Conservation (phyloP, 2,329 filamentous ascomycete genomes). For the Cordyceps cateniannulata region DNA sequence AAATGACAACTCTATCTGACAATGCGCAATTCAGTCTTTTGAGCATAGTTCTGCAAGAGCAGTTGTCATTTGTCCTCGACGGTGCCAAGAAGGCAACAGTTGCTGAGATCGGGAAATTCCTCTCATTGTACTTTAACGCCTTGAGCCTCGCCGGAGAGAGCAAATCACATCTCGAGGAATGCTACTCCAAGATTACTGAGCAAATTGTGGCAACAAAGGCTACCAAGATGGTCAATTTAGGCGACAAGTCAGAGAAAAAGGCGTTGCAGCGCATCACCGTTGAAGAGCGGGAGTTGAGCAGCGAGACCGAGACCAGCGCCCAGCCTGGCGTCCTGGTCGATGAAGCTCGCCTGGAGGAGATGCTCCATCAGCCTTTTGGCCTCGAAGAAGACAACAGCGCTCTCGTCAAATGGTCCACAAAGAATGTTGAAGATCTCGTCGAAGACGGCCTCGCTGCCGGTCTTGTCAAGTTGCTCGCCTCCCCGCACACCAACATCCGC, state of each 20-base stretch:
- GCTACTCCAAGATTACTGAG: slow-evolving; percentile 27
- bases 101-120: slow-evolving; percentile 47
- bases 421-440: slow-evolving; percentile 70
- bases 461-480: slow-evolving; percentile 70
- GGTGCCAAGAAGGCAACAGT: slow-evolving; percentile 36
- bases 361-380: slow-evolving; percentile 42
- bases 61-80: slow-evolving; percentile 63
- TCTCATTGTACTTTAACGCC: slow-evolving; percentile 50
- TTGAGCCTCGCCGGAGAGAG: slow-evolving; percentile 46
- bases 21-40: slow-evolving; percentile 49
- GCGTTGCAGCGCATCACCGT: slow-evolving; percentile 14
- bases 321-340: slow-evolving; percentile 18
- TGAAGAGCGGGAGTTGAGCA: not conserved
- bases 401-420: slow-evolving; percentile 62
- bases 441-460: slow-evolving; percentile 68
- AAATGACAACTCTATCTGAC: slow-evolving; percentile 43
- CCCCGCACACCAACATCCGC: slow-evolving; percentile 66
- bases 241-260: slow-evolving; percentile 16
- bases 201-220: slow-evolving; percentile 21
- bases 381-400: slow-evolving; percentile 45
- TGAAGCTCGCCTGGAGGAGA: slow-evolving; percentile 41
- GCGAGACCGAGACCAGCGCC: not conserved
- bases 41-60: slow-evolving; percentile 65
- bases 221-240: slow-evolving; percentile 19
- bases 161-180: slow-evolving; percentile 19